Percentiles rank a stretch among this genome's conserved stretches.
These are phyloP conservation scores for Mortierella sp. DNA, from an alignment of 371 early-diverging fungal genomes.

Conservation along the genomic window DNA sequence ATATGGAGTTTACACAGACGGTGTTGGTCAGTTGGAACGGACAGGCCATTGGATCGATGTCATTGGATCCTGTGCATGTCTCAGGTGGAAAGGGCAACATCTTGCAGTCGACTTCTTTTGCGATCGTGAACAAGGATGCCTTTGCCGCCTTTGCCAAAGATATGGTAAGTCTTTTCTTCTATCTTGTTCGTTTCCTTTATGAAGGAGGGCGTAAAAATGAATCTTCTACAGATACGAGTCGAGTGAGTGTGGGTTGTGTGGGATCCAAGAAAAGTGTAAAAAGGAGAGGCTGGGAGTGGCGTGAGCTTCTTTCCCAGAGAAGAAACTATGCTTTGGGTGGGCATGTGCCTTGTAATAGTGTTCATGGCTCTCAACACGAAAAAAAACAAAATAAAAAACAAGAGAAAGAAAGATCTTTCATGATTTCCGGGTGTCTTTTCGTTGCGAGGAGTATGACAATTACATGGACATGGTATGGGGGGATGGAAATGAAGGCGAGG, in stretches of 20 bases:
- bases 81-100: slow-evolving; percentile 71
- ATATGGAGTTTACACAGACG: slow-evolving; percentile 34
- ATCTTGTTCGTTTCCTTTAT: background rate
- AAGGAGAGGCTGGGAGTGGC: background rate
- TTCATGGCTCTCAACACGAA: slow-evolving; percentile 14
- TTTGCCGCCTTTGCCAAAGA: slow-evolving; percentile 88
- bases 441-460: background rate
- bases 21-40: slow-evolving; percentile 32
- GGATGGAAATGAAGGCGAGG: background rate
- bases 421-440: background rate
- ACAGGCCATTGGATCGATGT: slow-evolving; percentile 40
- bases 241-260: background rate
- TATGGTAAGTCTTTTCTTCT: slow-evolving; percentile 62
- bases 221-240: background rate
- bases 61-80: slow-evolving; percentile 50
- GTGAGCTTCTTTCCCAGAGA: background rate
- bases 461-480: too few species aligned
- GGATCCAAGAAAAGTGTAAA: background rate
- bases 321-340: background rate
- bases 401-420: background rate
- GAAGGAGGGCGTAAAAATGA: background rate
- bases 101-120: slow-evolving; percentile 69
- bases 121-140: slow-evolving; percentile 72
- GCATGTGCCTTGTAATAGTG: slow-evolving; percentile 12
- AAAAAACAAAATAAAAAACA: background rate